Evolutionary conservation across 2,329 filamentous ascomycete species (phyloP).

Genomic region (Fusarium brachygibbosum): DNA sequence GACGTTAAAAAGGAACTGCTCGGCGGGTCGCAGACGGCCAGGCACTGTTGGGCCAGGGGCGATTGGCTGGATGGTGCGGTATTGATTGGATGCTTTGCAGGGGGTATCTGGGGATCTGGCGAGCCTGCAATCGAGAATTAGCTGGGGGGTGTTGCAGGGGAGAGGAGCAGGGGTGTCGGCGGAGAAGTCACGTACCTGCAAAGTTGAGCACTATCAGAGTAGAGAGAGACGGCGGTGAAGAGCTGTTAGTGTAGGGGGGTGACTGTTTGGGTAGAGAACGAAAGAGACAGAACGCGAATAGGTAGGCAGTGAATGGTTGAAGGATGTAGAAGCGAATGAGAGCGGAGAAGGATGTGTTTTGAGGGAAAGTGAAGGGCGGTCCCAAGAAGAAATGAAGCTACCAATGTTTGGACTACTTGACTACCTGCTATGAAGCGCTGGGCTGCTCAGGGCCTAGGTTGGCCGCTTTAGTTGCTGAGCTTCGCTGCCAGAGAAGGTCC

Average conservation of each 20-base stretch:
- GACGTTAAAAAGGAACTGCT: constrained; percentile 51
- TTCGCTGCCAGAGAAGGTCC: not conserved
- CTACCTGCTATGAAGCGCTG: not conserved
- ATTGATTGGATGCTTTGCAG: constrained; percentile 44
- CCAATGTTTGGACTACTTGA: constrained; percentile 39
- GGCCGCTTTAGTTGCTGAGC: not conserved
- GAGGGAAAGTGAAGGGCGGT: constrained; percentile 34
- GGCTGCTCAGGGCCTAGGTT: constrained; percentile 20
- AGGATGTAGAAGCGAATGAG: constrained; percentile 1
- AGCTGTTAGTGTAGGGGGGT: constrained; percentile 16
- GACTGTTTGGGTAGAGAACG: constrained; percentile 8
- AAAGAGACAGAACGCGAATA: no score
- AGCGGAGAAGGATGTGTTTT: constrained; percentile 24
- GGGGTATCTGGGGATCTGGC: constrained; percentile 38
- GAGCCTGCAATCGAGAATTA: constrained; percentile 40
- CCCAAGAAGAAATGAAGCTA: constrained; percentile 46
- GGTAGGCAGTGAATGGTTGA: constrained; percentile 2
- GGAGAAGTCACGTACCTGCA: constrained; percentile 2
- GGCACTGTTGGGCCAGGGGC: constrained; percentile 40
- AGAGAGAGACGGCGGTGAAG: constrained; percentile 16
- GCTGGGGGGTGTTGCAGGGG: constrained; percentile 26
- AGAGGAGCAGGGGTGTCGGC: constrained; percentile 8
- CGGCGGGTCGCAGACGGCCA: constrained; percentile 42
- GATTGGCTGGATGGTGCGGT: constrained; percentile 42
- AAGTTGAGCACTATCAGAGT: constrained; percentile 8